Evolutionary conservation across 768 basidiomycete genomes (phyloP).

Genomic region (Neoboletus magnificus): DNA sequence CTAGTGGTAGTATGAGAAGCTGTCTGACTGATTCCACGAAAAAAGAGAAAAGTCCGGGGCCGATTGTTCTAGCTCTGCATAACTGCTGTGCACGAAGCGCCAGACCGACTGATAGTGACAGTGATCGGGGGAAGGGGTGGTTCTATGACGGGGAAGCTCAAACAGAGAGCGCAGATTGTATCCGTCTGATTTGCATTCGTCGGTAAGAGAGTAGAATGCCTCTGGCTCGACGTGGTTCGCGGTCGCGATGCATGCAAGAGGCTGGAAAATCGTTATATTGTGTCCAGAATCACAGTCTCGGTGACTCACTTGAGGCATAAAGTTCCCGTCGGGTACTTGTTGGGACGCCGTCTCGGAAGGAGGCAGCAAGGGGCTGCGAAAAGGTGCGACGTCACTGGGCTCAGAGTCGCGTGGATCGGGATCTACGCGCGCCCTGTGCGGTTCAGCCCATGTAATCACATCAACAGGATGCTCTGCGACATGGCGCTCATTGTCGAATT

Average conservation of each 20-base stretch:
- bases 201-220: not conserved
- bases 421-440: not conserved
- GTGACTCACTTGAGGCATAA: conserved; percentile 13
- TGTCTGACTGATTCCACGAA: conserved; percentile 23
- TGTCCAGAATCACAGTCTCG: not conserved
- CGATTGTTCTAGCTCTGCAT: conserved; percentile 4
- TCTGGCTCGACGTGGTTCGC: conserved; percentile 2
- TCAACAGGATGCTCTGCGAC: not conserved
- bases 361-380: conserved; percentile 32
- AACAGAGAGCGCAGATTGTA: conserved; percentile 2
- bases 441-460: not conserved
- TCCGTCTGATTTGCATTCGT: not conserved
- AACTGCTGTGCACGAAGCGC: conserved; percentile 6
- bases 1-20: conserved; percentile 21
- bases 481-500: conserved; percentile 23
- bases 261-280: conserved; percentile 8
- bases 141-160: not conserved
- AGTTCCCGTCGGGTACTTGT: not conserved
- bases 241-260: not conserved
- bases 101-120: conserved; percentile 14
- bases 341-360: conserved; percentile 8
- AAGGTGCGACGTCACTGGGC: conserved; percentile 17
- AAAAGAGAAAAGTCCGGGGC: conserved; percentile 17
- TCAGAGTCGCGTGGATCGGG: not conserved
- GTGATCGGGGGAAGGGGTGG: conserved; percentile 1